Evolutionary conservation across 2,329 filamentous ascomycete species (phyloP), one percentile per base, ranked within the genome.

Genomic region (Colletotrichum spinosum): DNA sequence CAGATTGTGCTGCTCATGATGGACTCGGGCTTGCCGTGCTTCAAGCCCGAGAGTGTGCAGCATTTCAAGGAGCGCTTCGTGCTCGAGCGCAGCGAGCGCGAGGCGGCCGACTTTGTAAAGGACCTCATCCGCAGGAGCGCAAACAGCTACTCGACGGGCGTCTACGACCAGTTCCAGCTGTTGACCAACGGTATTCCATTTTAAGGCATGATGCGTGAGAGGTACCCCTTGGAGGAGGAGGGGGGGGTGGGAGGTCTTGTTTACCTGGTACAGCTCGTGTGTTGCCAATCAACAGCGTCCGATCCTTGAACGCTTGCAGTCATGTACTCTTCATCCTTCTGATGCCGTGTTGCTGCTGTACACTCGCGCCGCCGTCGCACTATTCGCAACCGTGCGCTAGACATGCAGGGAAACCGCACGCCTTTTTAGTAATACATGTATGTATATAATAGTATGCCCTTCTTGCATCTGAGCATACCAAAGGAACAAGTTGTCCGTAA

Each of bases 101-200:
- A 99, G 79, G 96, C 97, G 0, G 96, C 95, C 1, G 94, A 97
- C 67, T 97, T 96, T 72, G 97, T 99, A 89, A 88, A 90, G 70
- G 92, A 92, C 59, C 82, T 98, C 72, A 91, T 97, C 74, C 91
- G 90, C 82, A 97, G 92, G 85, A 97, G 94, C 76, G 92, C 96
- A 74, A 88, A 90, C 64, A 97, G 92, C 80, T 92, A 96, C 76
- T 94, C 92, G 61, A 99, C 96, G 1, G 94, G 93, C 70, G 91
- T 95, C 52, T 99, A 99, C 77, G 97, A 99, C 80, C 93, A 97
- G 78, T 99, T 97, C 84, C 96, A 99, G 83, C 82, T 97, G 73
- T 82, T 97, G 79, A 98, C 96, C 38, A 98, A 99, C 75, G 96
- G 95, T 7, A 99, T 99, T 77, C 96, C 96, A 39, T 98, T 97